Base-by-base conservation (phyloP, 1,284 basidiomycete genomes). In the Cutaneotrichosporon dermatis region DNA sequence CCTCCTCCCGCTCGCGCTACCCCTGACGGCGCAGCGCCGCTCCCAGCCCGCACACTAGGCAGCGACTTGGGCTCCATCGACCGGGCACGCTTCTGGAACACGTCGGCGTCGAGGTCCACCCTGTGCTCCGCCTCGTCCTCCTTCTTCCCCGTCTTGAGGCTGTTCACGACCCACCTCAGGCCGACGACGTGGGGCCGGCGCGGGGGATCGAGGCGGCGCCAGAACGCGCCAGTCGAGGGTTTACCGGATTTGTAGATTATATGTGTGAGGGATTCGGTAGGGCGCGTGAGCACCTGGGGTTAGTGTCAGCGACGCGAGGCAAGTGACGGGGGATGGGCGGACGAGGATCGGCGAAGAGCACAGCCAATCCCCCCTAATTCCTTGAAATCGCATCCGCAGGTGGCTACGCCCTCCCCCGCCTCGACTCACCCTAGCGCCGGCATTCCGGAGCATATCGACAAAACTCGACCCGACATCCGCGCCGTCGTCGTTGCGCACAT, bases 231-330 rank as follows among this genome's bases (percentile, higher is more conserved):
- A 1, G 92, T 96, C 53, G 88, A 86, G 65, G 85, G 83, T 54
- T 85, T 77, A 1, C 93, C 93, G 59, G 90, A 88, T 81, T 95
- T 96, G 78, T 85, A 96, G 13, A 97, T 84, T 60, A 96, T 86
- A 75, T 96, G 93, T 0, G 92, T 95, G 67, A 89, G 88, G 4
- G 83, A 72, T 13, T 79, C 75, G 5, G 78, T 78, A 2, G 77
- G 78, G 36, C 79, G 75, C 12, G 69, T 71, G 1, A 81, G 69
- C 0, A 82, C 87, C 54, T 55, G 25, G 25, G 25, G 25, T 25
- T 25, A 42, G 2, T 4, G 54, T 55, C 44, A 46, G 44, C 12
- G 6, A 15, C 4, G 16, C 77, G 25, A 25, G 25, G 25, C 25
- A 25, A 25, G 25, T 25, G 25, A 25, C 25, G 25, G 25, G 25